Conservation (phyloP, 768 basidiomycete genomes). For the Leccinum uliginosum region DNA sequence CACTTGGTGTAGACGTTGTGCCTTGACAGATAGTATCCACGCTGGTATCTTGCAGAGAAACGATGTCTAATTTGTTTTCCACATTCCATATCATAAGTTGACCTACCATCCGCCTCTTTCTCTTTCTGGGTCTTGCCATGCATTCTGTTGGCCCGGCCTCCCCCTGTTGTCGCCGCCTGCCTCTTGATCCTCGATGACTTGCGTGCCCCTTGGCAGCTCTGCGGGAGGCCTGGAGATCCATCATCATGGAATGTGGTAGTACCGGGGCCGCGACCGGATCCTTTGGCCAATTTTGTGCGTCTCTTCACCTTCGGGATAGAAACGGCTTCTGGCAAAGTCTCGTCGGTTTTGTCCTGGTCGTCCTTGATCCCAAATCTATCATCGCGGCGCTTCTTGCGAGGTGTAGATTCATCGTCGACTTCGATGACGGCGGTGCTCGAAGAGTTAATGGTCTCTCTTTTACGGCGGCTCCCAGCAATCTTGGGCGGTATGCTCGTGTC, state of each 20-base stretch:
- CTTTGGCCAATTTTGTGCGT: constrained; percentile 32
- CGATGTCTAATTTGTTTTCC: neutral
- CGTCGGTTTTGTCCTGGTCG: neutral
- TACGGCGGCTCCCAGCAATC: constrained; percentile 25
- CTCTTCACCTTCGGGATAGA: constrained; percentile 23
- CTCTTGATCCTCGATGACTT: constrained; percentile 18
- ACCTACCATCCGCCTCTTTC: constrained; percentile 3
- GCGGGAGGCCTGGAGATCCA: constrained; percentile 23
- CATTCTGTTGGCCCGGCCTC: constrained; percentile 22
- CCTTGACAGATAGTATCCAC: neutral
- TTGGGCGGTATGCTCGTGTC: constrained; percentile 6
- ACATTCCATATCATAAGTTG: neutral
- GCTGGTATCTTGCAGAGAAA: neutral
- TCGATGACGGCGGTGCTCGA: constrained; percentile 4
- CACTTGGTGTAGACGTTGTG: neutral
- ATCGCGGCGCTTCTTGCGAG: constrained; percentile 20
- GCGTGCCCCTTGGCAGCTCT: constrained; percentile 7
- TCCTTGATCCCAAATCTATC: neutral
- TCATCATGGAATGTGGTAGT: constrained; percentile 28
- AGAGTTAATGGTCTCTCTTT: constrained; percentile 16
- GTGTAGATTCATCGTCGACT: constrained; percentile 12
- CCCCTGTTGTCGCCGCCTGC: neutral
- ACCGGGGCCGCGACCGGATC: constrained; percentile 26
- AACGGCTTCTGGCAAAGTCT: neutral
- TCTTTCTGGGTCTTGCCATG: constrained; percentile 18